Evolutionary conservation across 1,139 yeast species (phyloP).

Genomic region (Diutina neorugosa): DNA sequence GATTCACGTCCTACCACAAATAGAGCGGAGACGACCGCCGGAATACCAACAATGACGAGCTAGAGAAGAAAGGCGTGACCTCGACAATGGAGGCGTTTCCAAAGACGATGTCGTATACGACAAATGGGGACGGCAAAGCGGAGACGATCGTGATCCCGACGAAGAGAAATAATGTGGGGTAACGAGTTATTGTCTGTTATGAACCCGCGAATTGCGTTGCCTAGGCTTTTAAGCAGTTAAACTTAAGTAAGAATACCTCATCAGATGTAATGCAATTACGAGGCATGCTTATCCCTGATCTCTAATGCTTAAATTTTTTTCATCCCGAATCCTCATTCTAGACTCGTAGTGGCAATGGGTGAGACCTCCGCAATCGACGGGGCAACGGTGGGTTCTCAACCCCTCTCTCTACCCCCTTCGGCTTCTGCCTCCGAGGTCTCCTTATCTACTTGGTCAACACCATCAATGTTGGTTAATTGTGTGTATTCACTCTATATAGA

Average conservation of each 20-base stretch:
- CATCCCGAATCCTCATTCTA: background rate
- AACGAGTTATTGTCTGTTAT: background rate
- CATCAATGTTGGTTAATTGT: too few species aligned
- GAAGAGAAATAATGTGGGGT: background rate
- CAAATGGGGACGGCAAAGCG: background rate
- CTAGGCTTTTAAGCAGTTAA: background rate
- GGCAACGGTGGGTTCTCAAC: background rate
- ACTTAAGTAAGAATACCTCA: background rate
- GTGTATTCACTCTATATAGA: too few species aligned
- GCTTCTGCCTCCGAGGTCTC: too few species aligned
- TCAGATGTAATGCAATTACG: background rate
- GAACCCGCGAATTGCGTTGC: background rate
- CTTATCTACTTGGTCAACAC: too few species aligned
- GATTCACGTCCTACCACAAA: background rate
- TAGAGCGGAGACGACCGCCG: background rate
- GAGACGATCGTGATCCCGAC: background rate
- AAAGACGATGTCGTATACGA: background rate
- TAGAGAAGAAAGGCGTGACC: background rate
- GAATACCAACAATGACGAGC: background rate
- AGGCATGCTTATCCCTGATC: background rate
- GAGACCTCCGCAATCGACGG: background rate
- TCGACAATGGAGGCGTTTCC: background rate
- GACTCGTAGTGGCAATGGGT: background rate
- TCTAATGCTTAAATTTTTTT: background rate
- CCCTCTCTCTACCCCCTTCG: background rate